Evolutionary conservation across 768 basidiomycete species (phyloP).

Genomic region (Exsudoporus frostii): DNA sequence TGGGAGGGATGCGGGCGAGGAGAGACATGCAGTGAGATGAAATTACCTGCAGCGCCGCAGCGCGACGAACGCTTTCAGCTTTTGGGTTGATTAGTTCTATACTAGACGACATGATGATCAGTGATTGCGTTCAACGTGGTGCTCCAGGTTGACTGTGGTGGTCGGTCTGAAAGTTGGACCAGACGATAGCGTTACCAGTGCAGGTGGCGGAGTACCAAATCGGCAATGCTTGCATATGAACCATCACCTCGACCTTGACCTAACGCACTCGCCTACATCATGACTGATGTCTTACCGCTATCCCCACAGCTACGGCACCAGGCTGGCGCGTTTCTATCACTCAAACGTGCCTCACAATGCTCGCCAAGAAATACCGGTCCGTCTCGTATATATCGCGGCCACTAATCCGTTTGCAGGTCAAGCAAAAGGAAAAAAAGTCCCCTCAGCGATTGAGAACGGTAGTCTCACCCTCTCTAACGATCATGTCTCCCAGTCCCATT

Average conservation of each 20-base stretch:
- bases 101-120: conserved; percentile 59
- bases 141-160: conserved; percentile 15
- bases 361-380: conserved; percentile 20
- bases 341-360: conserved; percentile 25
- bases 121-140: conserved; percentile 21
- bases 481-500: conserved; percentile 9
- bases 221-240: conserved; percentile 29
- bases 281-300: conserved; percentile 21
- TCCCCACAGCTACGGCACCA: conserved; percentile 34
- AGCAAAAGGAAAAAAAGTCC: conserved; percentile 6
- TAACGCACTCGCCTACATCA: conserved; percentile 25
- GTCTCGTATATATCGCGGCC: conserved; percentile 27
- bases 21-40: conserved; percentile 16
- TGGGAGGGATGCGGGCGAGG: conserved; percentile 23
- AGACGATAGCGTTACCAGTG: background rate
- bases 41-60: conserved; percentile 84
- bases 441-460: conserved; percentile 10
- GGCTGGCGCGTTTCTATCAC: conserved; percentile 32
- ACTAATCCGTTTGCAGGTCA: conserved; percentile 13
- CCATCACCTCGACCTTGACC: conserved; percentile 29
- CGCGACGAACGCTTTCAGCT: conserved; percentile 88
- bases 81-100: conserved; percentile 97
- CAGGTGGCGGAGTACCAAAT: conserved; percentile 33
- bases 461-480: conserved; percentile 6
- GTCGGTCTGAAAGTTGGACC: conserved; percentile 7